Conservation (phyloP, 2,329 filamentous ascomycete species). For the Pseudogymnoascus sp. region DNA sequence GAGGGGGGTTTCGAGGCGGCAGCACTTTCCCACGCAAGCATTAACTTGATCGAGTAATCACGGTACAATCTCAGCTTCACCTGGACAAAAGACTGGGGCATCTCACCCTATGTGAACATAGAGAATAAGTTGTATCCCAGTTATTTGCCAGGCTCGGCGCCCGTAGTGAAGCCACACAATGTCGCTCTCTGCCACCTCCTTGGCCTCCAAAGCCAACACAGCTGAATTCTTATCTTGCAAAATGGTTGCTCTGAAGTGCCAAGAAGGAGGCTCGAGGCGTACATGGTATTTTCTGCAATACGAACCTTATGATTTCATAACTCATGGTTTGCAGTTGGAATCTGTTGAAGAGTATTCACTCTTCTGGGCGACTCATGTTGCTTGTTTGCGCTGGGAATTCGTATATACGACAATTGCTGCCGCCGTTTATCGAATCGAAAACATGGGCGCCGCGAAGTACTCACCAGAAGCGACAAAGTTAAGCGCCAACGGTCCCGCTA, state of each 20-base stretch:
- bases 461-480: slow-evolving; percentile 92
- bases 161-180: slow-evolving; percentile 67
- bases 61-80: slow-evolving; percentile 92
- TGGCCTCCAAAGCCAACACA: slow-evolving; percentile 3
- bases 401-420: slow-evolving; percentile 41
- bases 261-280: slow-evolving; percentile 16
- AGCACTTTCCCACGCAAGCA: slow-evolving; percentile 98
- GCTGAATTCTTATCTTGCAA: neutral
- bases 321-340: slow-evolving; percentile 19
- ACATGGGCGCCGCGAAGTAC: slow-evolving; percentile 39
- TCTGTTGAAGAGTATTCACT: slow-evolving; percentile 17
- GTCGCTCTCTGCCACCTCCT: neutral
- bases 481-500: slow-evolving; percentile 72
- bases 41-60: slow-evolving; percentile 98
- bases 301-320: slow-evolving; percentile 31
- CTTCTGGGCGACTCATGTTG: slow-evolving; percentile 18
- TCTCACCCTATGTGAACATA: slow-evolving; percentile 19
- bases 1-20: slow-evolving; percentile 55
- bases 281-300: slow-evolving; percentile 24
- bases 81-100: slow-evolving; percentile 18
- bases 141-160: slow-evolving; percentile 55
- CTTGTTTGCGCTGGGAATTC: slow-evolving; percentile 2
- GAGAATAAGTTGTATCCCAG: slow-evolving; percentile 45
- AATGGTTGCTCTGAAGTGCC: neutral
- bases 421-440: slow-evolving; percentile 48